Evolutionary conservation across 2,329 filamentous ascomycete genomes (phyloP), one percentile per base, ranked within the genome.

Genomic region (Fonsecaea monophora): DNA sequence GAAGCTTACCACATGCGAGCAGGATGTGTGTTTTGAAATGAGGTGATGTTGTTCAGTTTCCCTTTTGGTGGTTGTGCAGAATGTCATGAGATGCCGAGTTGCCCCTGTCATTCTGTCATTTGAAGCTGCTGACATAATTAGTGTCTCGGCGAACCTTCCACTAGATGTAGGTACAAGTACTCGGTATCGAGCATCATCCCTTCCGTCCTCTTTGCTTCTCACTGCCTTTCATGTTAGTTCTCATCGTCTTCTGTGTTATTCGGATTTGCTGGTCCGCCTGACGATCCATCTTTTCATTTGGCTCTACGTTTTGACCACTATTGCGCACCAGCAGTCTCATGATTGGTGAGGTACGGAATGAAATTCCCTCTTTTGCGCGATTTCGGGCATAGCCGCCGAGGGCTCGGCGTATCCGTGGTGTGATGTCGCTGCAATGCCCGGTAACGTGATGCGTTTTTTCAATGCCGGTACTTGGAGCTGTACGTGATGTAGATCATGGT

Each of bases 371-470:
- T 32, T 10, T 18, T 66, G 65, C 61, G 65, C 57, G 65, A 67
- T 67, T 67, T 67, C 61, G 65, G 65, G 61, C 53, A 53, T 48
- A 45, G n/a, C 65, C 65, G 65, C 35, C 48, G 55, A 61, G 15
- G 9, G 12, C 40, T 48, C 30, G 48, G 38, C 38, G 7, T 32
- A 32, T 61, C 12, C 2, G 65, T 67, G 65, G 65, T 64, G 60
- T 67, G 65, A 67, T 7, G 8, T 42, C 38, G 53, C n/a, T 34
- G 32, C 21, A 35, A 30, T 15, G 42, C 32, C 40, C 12, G 48
- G 59, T 61, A 61, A 61, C 59, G 50, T 61, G 59, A 61, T 53
- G 48, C 32, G 4, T 40, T 40, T 40, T 40, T 30, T 7, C 48
- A 53, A 13, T 35, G 40, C 12, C n/a, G n/a, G 4, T 3, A 1